Evolutionary conservation across 202 grass and related monocot genomes (phyloP).

Genomic region (Elaeis oleifera): DNA sequence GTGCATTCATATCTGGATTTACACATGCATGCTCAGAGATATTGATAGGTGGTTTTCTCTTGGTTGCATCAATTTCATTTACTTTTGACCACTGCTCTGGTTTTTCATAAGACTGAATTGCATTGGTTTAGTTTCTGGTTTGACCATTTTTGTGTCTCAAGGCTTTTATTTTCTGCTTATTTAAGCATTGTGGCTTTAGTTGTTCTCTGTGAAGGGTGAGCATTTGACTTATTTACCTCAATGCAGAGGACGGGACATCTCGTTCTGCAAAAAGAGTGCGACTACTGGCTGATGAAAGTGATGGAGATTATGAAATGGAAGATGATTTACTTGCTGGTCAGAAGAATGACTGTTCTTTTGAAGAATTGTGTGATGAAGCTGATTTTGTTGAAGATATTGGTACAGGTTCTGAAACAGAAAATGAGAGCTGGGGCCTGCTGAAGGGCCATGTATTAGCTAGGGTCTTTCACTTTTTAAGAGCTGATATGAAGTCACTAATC

Average conservation of each 20-base stretch:
- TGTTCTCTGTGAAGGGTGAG: too few species aligned
- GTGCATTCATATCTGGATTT: too few species aligned
- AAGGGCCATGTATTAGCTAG: constrained; percentile 54
- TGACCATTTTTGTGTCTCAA: too few species aligned
- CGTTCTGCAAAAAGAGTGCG: constrained; percentile 68
- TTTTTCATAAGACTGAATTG: too few species aligned
- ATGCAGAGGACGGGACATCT: constrained; percentile 53
- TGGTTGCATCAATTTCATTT: too few species aligned
- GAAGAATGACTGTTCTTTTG: constrained; percentile 67
- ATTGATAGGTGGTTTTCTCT: too few species aligned
- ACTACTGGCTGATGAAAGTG: constrained; percentile 47
- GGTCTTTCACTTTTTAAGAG: constrained; percentile 86
- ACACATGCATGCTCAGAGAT: too few species aligned
- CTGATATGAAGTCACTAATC: constrained; percentile 73
- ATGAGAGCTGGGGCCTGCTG: constrained; percentile 60
- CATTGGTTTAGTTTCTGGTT: too few species aligned
- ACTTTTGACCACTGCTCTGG: too few species aligned
- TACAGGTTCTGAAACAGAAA: constrained; percentile 22
- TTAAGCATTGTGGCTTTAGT: too few species aligned
- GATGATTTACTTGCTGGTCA: constrained; percentile 56
- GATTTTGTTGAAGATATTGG: constrained; percentile 34
- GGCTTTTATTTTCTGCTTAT: too few species aligned
- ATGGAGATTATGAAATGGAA: constrained; percentile 55
- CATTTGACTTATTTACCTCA: constrained; percentile 18
- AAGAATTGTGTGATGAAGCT: constrained; percentile 47